Evolutionary conservation across 306 rosid species (phyloP).

Genomic region (Pyrus bretschneideri): DNA sequence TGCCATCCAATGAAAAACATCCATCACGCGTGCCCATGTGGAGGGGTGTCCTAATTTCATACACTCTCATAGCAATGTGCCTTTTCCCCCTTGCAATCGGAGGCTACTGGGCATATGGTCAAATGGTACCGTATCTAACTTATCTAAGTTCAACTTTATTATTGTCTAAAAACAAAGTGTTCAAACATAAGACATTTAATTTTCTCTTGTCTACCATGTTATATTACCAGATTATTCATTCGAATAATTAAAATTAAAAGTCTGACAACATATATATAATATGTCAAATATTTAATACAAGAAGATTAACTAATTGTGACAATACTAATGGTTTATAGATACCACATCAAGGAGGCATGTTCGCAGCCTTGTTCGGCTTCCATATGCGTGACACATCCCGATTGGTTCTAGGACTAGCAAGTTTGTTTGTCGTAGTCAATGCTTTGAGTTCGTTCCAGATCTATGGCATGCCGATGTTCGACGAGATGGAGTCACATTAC

Average conservation of each 20-base stretch:
- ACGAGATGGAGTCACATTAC: slow-evolving; percentile 32
- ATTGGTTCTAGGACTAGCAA: slow-evolving; percentile 25
- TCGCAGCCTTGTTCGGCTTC: slow-evolving; percentile 29
- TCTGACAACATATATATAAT: not conserved
- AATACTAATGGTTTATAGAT: slow-evolving; percentile 13
- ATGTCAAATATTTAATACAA: not conserved
- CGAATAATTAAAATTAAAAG: not conserved
- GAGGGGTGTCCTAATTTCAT: slow-evolving; percentile 37
- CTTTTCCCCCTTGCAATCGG: slow-evolving; percentile 40
- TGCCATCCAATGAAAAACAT: slow-evolving; percentile 47
- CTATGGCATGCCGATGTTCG: slow-evolving; percentile 48
- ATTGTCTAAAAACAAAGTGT: not conserved
- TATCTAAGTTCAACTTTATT: not conserved
- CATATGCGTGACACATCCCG: slow-evolving; percentile 23
- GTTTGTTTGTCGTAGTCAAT: slow-evolving; percentile 30
- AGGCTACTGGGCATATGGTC: slow-evolving; percentile 48
- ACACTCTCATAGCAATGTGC: slow-evolving; percentile 30
- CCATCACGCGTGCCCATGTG: slow-evolving; percentile 52
- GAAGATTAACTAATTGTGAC: not conserved
- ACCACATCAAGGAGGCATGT: slow-evolving; percentile 37
- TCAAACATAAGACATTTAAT: not conserved
- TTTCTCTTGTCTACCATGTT: too few relatives aligned
- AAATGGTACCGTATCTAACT: not conserved
- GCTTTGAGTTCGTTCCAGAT: slow-evolving; percentile 39
- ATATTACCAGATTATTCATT: not conserved